Evolutionary conservation across 2,329 filamentous ascomycete genomes (phyloP), one percentile per base, ranked within the genome.

Genomic region (Zymoseptoria pseudotritici): DNA sequence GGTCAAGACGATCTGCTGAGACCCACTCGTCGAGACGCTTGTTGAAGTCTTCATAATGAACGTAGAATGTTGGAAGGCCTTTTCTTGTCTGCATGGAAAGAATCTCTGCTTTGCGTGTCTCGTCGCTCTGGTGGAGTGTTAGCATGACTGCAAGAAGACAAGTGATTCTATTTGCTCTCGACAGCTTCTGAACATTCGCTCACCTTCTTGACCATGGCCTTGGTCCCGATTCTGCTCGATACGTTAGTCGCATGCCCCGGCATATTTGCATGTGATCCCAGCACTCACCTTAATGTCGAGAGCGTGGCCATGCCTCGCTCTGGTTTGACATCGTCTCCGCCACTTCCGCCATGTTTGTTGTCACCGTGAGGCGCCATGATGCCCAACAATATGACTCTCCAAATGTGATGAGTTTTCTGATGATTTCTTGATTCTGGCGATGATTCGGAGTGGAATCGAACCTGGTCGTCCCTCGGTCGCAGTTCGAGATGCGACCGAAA

Each of bases 1-100:
- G 87, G 73, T 97, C 91, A 66, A 99, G 90, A 42, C 94, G 85
- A 42, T 84, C 81, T 29, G 88, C 83, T 1, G 89, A 82, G 9
- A 99, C 87, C 94, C 94, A 99, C 80, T 99, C 94, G 68, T 87
- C 84, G 31, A 87, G 78, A 79, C 85, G 85, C 69, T 97, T 97
- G 78, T 97, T 97, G 83, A 97, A 97, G 71, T 96, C 95, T 72
- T 96, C 91, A 74, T 97, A 97, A 75, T 97, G 96, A 70, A 96
- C 95, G 75, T 97, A 97, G 72, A 93, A 97, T 58, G 90, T 89
- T 49, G 90, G 88, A 17, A 89, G 87, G 70, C 90, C 93, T 75
- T 95, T 95, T 21, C 90, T 89, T 61, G 92, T 90, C 71, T 90
- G 88, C 68, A 97, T 95, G 61, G 91, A 94, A n/a, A 99, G 79